Percentiles rank a stretch among this genome's conserved stretches.
These are phyloP conservation scores for Podospora pseudoanserina DNA, from an alignment of 495 filamentous ascomycete genomes.

Conservation along the genomic window DNA sequence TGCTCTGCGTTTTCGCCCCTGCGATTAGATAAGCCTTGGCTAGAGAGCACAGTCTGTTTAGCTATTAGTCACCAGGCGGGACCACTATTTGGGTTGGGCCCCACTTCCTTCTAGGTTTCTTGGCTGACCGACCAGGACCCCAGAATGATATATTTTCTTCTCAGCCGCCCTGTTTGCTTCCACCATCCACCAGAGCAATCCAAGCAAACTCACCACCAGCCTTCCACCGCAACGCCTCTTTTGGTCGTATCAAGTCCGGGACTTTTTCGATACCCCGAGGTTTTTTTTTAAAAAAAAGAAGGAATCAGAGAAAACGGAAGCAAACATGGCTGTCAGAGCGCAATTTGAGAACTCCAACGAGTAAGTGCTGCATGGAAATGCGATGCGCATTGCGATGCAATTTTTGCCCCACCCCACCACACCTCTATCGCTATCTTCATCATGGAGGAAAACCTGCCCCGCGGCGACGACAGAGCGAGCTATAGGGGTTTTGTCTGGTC, in stretches of 20 bases:
- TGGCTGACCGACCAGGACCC: background rate
- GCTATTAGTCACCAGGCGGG: background rate
- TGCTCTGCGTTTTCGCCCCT: background rate
- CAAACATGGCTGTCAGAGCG: conserved; percentile 72
- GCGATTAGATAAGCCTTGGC: background rate
- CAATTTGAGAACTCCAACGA: conserved; percentile 99
- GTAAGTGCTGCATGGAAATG: conserved; percentile 49
- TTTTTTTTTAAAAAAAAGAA: background rate
- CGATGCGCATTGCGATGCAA: conserved; percentile 11
- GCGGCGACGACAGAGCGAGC: background rate
- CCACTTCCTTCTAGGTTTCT: background rate
- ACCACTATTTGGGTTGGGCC: no score
- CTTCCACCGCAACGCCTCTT: background rate
- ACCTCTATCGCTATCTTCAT: background rate
- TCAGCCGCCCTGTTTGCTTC: background rate
- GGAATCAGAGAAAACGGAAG: background rate
- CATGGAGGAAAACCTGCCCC: background rate
- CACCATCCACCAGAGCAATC: conserved; percentile 9
- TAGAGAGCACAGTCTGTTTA: background rate
- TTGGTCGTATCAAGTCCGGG: background rate
- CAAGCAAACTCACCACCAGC: conserved; percentile 8
- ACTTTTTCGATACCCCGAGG: conserved; percentile 2
- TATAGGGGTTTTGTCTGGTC: background rate
- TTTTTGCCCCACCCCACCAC: conserved; percentile 17
- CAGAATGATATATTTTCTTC: conserved; percentile 5